Evolutionary conservation across 306 rosid species (phyloP).

Genomic region (Alnus glutinosa): DNA sequence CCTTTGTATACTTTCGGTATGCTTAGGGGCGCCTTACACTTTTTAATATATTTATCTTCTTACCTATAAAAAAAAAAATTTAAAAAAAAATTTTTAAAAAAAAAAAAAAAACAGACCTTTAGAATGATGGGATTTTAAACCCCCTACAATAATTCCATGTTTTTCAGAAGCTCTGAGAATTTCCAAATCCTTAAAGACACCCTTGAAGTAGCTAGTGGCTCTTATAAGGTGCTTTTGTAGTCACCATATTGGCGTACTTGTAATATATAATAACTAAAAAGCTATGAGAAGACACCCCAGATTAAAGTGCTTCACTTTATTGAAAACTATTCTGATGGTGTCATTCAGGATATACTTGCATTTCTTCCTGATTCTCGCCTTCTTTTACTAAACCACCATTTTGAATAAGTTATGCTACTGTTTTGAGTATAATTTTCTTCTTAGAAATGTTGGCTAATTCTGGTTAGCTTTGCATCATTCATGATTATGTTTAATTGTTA

Average conservation of each 20-base stretch:
- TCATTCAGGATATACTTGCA: not conserved
- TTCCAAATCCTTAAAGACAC: not conserved
- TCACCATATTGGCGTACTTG: not conserved
- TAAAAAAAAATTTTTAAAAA: too few species aligned
- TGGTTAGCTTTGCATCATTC: constrained; percentile 2
- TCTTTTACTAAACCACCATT: not conserved
- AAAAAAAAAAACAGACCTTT: not conserved
- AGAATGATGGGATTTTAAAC: not conserved
- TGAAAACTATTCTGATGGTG: not conserved
- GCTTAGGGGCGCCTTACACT: too few species aligned
- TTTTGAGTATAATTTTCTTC: not conserved
- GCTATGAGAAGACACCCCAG: not conserved
- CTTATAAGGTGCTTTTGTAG: not conserved
- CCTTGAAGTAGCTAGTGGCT: not conserved
- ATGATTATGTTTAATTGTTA: constrained; percentile 5
- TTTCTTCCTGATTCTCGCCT: not conserved
- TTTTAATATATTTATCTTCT: too few species aligned
- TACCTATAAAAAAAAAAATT: too few species aligned
- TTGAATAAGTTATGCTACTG: not conserved
- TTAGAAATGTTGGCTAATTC: not conserved
- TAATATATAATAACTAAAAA: not conserved
- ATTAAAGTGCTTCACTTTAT: not conserved
- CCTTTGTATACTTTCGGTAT: too few species aligned
- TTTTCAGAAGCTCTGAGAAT: not conserved
- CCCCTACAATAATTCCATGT: not conserved